Evolutionary conservation across 305 asterid genomes (phyloP).

Genomic region (Fraxinus sp.): DNA sequence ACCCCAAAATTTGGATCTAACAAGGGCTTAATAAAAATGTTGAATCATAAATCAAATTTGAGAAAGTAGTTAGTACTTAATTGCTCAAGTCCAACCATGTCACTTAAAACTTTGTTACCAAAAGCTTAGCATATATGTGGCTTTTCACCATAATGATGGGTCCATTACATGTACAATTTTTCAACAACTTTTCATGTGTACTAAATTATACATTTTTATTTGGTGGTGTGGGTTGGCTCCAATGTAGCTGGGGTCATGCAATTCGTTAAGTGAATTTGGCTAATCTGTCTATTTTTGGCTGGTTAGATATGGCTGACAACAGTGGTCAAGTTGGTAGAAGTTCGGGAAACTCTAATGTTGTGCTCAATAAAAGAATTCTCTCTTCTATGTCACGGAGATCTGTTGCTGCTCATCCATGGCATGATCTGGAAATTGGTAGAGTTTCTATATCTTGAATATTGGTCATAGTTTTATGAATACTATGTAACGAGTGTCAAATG

Average conservation of each 20-base stretch:
- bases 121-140: background rate
- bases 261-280: background rate
- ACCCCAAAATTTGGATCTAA: too few species aligned
- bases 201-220: background rate
- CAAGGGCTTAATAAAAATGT: background rate
- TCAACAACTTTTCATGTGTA: background rate
- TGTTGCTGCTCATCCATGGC: slow-evolving; percentile 95
- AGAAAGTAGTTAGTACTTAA: background rate
- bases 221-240: background rate
- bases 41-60: background rate
- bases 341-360: slow-evolving; percentile 32
- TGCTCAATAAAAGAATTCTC: slow-evolving; percentile 73
- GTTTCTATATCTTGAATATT: background rate
- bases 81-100: background rate
- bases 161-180: background rate
- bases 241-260: background rate
- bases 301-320: slow-evolving; percentile 39
- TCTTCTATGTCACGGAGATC: slow-evolving; percentile 70
- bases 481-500: background rate
- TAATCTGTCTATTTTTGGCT: background rate
- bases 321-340: slow-evolving; percentile 27
- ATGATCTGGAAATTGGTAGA: slow-evolving; percentile 75
- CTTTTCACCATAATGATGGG: background rate
- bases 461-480: background rate
- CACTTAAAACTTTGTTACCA: background rate